Evolutionary conservation across 306 rosid species (phyloP).

Genomic region (Gillenia trifoliata): DNA sequence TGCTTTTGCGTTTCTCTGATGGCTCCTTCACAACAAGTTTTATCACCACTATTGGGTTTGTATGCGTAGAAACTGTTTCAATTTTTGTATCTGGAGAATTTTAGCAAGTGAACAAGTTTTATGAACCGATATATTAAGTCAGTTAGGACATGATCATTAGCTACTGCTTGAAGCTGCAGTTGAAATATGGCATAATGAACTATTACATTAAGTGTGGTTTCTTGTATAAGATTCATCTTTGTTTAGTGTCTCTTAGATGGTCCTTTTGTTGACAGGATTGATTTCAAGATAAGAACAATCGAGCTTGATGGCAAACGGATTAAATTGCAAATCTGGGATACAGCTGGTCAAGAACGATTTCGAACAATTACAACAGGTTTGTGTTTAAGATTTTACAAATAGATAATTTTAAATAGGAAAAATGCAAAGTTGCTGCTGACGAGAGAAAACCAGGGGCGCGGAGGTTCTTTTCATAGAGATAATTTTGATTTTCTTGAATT

Average conservation of each 20-base stretch:
- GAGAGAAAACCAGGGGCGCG: background rate
- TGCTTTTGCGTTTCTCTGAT: constrained; percentile 81
- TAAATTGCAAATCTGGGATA: constrained; percentile 86
- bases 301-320: constrained; percentile 76
- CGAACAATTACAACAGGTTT: constrained; percentile 79
- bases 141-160: constrained; percentile 3
- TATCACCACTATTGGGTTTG: constrained; percentile 84
- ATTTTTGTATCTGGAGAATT: constrained; percentile 4
- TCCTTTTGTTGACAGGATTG: constrained; percentile 46
- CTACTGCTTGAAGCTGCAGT: background rate
- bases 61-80: constrained; percentile 16
- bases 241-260: constrained; percentile 10
- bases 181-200: background rate
- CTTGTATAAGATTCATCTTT: background rate
- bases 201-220: background rate
- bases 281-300: constrained; percentile 87
- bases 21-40: constrained; percentile 84
- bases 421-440: background rate
- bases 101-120: background rate
- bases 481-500: constrained; percentile 15
- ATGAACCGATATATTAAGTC: background rate
- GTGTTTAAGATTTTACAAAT: constrained; percentile 15
- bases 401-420: background rate
- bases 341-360: constrained; percentile 88
- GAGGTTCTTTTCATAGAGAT: background rate